These are phyloP conservation scores for Omphalea diandra DNA, from an alignment of 441 rosid genomes.

Conservation along the genomic window DNA sequence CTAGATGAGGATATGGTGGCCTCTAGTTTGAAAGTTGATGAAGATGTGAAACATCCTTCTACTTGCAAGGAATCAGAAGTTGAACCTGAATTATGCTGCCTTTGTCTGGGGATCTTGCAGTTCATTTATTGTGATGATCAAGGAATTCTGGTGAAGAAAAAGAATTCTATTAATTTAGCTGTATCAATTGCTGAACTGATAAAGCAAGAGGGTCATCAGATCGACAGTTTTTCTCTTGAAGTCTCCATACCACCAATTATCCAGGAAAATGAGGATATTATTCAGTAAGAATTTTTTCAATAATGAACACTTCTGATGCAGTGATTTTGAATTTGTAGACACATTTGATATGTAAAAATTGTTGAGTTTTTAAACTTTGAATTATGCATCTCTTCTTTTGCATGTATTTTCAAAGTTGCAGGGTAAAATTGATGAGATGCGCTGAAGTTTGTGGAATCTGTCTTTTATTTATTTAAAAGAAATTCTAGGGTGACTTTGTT, in stretches of 20 bases:
- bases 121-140: conserved; percentile 45
- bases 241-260: conserved; percentile 59
- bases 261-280: conserved; percentile 47
- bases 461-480: neutral
- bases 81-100: conserved; percentile 48
- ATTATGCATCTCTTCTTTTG: neutral
- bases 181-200: conserved; percentile 47
- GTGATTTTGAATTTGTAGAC: neutral
- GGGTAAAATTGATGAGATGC: neutral
- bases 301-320: neutral
- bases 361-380: neutral
- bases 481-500: conserved; percentile 1
- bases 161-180: conserved; percentile 43
- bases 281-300: conserved; percentile 49
- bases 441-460: neutral
- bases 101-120: conserved; percentile 85
- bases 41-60: conserved; percentile 14
- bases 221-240: conserved; percentile 74
- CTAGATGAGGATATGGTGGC: conserved; percentile 3
- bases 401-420: neutral
- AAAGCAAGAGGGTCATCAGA: conserved; percentile 58
- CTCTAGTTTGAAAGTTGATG: conserved; percentile 13
- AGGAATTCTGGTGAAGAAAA: conserved; percentile 36
- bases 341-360: neutral
- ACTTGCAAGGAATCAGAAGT: conserved; percentile 18